Evolutionary conservation across 1,284 basidiomycete genomes (phyloP), one percentile per base, ranked within the genome.

Genomic region (Marasmius oreades): DNA sequence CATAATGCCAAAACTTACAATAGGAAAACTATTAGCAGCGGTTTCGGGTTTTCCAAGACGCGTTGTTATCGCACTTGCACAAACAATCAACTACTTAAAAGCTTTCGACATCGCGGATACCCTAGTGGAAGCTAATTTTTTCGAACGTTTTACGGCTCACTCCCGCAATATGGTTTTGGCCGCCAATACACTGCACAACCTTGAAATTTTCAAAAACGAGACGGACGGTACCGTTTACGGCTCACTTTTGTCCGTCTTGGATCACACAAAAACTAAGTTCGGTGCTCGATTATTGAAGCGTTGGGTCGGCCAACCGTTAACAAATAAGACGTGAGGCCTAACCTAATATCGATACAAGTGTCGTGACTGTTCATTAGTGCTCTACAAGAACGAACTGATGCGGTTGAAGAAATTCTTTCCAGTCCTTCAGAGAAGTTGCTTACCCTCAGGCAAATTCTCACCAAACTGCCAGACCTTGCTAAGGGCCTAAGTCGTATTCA

Each of bases 131-230:
- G 84, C 87, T 0, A 79, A 81, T 37, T 90, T 92, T 64, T 97
- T 95, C 70, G 78, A 75, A 16, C 85, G 80, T 63, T 98, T 98
- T 66, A 79, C 90, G 1, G 84, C 85, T 37, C 81, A 84, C 45
- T 82, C 86, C 0, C 88, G 47, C 33, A 50, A 93, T 61, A 97
- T 98, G 95, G 78, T 95, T 14, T 77, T 99, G 48, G 92, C 90
- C 56, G 87, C 87, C 39, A 95, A 93, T 66, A 97, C 96, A 0
- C 73, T 98, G 14, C 79, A 80, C 26, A 98, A 98, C 66, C 75
- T 98, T 73, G 94, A 97, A 69, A 85, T 97, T n/a, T 95, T 92
- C 67, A 81, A 84, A 28, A 97, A 97, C 63, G 88, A 93, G 64
- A 94, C 93, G 0, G 88, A 95, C 67, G 82, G 82, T 52, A 82